Conservation (phyloP, 176 grass and related monocot species). For the Hordeum vulgare region MorexV3_pseudomolecules_assembly NC_058519.1:568413025-568413524, state of each 20-base stretch:
- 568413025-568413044: no score
- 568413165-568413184: conserved; percentile 31
- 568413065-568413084: no score
- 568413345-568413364: conserved; percentile 72
- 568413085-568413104: not conserved
- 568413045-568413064: no score
- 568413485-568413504: not conserved
- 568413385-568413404: conserved; percentile 48
- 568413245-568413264: conserved; percentile 34
- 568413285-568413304: conserved; percentile 7
- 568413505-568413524: not conserved
- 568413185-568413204: conserved; percentile 37
- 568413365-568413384: conserved; percentile 33
- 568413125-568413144: not conserved
- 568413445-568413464: not conserved
- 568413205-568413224: not conserved
- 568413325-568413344: conserved; percentile 32
- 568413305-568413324: not conserved
- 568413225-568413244: conserved; percentile 39
- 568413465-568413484: not conserved
- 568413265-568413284: not conserved
- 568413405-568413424: conserved; percentile 23
- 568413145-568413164: conserved; percentile 3
- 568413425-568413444: not conserved
- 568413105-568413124: not conserved